Percentiles rank a stretch among this genome's conserved stretches.
These are phyloP conservation scores for Pseudohalonectria lignicola DNA, from an alignment of 2,329 filamentous ascomycete species.

Conservation along the genomic window DNA sequence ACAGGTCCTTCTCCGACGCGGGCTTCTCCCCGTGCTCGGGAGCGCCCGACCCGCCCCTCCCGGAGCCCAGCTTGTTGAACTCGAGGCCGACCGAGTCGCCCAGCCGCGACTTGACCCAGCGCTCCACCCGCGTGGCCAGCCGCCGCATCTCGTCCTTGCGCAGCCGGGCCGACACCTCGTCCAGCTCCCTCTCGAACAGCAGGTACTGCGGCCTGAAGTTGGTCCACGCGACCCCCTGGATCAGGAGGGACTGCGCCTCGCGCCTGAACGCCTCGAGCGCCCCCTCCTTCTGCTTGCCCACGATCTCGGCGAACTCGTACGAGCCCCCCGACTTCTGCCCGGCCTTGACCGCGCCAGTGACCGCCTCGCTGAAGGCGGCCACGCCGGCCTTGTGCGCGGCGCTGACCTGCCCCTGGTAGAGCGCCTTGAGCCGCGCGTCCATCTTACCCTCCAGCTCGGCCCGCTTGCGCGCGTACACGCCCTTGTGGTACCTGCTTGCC, in stretches of 20 bases:
- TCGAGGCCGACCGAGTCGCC: conserved; percentile 82
- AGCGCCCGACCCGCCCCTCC: conserved; percentile 70
- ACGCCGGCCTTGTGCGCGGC: conserved; percentile 87
- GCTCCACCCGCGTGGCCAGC: conserved; percentile 79
- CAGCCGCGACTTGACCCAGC: conserved; percentile 83
- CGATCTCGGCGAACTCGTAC: conserved; percentile 95
- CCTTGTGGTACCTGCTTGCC: conserved; percentile 93
- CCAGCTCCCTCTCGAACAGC: conserved; percentile 81
- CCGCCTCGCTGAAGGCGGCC: conserved; percentile 73
- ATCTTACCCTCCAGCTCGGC: conserved; percentile 78
- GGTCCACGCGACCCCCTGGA: conserved; percentile 78
- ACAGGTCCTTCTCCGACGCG: conserved; percentile 69
- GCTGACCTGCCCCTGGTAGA: conserved; percentile 80
- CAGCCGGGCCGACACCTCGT: conserved; percentile 73
- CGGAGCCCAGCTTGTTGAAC: conserved; percentile 91
- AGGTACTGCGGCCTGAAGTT: conserved; percentile 71
- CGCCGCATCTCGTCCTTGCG: conserved; percentile 95
- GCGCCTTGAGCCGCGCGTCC: conserved; percentile 73
- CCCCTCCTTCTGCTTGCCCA: conserved; percentile 68
- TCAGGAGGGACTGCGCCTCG: conserved; percentile 62
- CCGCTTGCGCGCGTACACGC: conserved; percentile 78
- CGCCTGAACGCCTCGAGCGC: conserved; percentile 65
- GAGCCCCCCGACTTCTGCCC: conserved; percentile 84
- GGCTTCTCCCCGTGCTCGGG: conserved; percentile 69
- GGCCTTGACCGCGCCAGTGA: conserved; percentile 74